Base-by-base conservation (phyloP, 805 yeast genomes). In the Candida lessepsii region DNA sequence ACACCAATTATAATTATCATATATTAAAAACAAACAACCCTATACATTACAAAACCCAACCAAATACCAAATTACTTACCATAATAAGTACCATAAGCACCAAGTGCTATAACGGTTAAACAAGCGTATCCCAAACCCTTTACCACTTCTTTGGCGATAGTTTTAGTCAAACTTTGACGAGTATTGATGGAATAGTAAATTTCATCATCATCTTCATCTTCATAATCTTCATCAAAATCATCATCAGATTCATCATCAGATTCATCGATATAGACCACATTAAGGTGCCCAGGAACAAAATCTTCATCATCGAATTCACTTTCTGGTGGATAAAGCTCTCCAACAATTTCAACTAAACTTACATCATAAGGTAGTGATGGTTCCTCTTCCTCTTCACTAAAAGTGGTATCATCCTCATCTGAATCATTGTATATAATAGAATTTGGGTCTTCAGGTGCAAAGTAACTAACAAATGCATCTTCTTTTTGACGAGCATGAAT, bases 31-130 rank as follows among this genome's bases (percentile, higher is more conserved):
- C 13, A 32, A 21, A 32, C 27, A n/a, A 32, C n/a, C 8, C 35
- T 9, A 23, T 14, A 32, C n/a, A n/a, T n/a, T n/a, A 32, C 25
- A 8, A 11, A 21, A 11, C 15, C 35, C 14, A 13, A n/a, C 29
- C 17, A n/a, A n/a, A n/a, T n/a, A n/a, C n/a, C n/a, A n/a, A n/a
- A 31, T 31, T 21, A 31, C 9, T 18, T 31, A 18, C 24, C 24
- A 9, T 15, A 16, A 14, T 48, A 48, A 29, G 61, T 51, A 13
- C 71, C 71, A 49, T 64, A 67, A 5, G 56, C 46, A n/a, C 67
- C 70, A 37, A 67, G 51, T 1, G 65, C 69, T 9, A 56, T 39
- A 17, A 67, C 48, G 6, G 71, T 63, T 2, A 58, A 63, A 9
- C 52, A 27, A 4, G 51, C 62, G 42, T 67, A 67, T 9, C 60